phyloP scores from a whole-genome alignment of 163 green algal species.

The Chlamydomonas reinhardtii region DNA sequence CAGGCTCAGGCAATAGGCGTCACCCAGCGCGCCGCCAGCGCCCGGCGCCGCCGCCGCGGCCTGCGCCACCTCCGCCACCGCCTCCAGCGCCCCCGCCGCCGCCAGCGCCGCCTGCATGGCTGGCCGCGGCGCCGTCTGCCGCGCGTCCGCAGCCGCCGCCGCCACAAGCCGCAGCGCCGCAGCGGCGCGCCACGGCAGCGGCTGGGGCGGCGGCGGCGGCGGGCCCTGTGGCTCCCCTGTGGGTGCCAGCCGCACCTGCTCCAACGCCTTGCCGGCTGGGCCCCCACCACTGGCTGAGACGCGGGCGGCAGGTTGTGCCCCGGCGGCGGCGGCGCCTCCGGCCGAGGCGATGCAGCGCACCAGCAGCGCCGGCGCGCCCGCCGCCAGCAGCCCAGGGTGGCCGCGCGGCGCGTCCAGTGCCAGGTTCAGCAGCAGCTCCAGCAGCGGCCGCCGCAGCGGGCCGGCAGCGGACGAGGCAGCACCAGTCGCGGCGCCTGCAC shows the following conservation, averaged over 20 bases:
- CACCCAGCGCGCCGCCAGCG: background rate
- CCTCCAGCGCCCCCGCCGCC: constrained; percentile 21
- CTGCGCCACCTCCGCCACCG: constrained; percentile 14
- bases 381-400: constrained; percentile 7
- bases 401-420: constrained; percentile 32
- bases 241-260: background rate
- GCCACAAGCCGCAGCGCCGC: constrained; percentile 39
- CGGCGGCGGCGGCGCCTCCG: no score
- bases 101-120: constrained; percentile 17
- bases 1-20: background rate
- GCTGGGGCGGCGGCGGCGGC: background rate
- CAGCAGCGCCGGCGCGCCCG: background rate
- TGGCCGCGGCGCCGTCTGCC: background rate
- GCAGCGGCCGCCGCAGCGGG: background rate
- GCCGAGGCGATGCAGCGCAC: constrained; percentile 12
- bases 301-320: no score
- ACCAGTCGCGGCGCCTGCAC: background rate
- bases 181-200: constrained; percentile 4
- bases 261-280: background rate
- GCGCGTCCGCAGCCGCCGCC: constrained; percentile 19
- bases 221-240: background rate
- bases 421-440: constrained; percentile 43
- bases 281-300: no score
- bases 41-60: background rate
- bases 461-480: background rate